phyloP scores from a whole-genome alignment of 768 basidiomycete species.

The Crucibulum laeve region DNA sequence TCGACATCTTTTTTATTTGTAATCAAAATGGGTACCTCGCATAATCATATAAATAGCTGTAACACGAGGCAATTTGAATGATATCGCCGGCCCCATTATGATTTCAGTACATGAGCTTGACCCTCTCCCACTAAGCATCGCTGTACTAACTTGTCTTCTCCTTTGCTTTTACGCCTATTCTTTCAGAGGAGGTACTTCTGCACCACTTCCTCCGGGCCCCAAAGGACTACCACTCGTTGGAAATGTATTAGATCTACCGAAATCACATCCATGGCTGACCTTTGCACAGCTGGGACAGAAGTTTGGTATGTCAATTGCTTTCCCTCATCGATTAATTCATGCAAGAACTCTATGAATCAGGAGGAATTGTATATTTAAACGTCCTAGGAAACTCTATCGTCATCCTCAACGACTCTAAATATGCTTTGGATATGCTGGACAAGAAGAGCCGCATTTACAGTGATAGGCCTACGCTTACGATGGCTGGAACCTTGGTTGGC shows the following conservation, averaged over 20 bases:
- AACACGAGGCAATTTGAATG: too few relatives aligned
- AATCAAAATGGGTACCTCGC: too few relatives aligned
- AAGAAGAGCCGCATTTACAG: conserved; percentile 18
- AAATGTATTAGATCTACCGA: conserved; percentile 19
- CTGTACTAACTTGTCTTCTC: too few relatives aligned
- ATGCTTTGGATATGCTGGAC: conserved; percentile 20
- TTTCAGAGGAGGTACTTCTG: too few relatives aligned
- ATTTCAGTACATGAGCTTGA: too few relatives aligned
- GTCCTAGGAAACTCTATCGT: conserved; percentile 21
- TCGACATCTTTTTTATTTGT: too few relatives aligned
- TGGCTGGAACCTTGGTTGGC: conserved; percentile 20
- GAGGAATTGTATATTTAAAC: conserved; percentile 25
- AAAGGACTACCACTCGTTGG: conserved; percentile 21
- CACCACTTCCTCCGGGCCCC: conserved; percentile 19
- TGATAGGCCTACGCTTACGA: conserved; percentile 20
- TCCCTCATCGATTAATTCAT: neutral
- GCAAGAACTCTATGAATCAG: conserved; percentile 10
- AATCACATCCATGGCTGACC: conserved; percentile 8
- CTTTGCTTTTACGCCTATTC: too few relatives aligned
- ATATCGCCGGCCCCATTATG: too few relatives aligned
- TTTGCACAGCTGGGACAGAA: conserved; percentile 5
- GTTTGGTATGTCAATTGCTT: neutral
- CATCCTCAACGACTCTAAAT: conserved; percentile 20
- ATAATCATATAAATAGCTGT: too few relatives aligned
- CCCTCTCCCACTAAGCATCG: too few relatives aligned